Evolutionary conservation across 805 yeast genomes (phyloP).

Genomic region (Starmerella geochares): DNA sequence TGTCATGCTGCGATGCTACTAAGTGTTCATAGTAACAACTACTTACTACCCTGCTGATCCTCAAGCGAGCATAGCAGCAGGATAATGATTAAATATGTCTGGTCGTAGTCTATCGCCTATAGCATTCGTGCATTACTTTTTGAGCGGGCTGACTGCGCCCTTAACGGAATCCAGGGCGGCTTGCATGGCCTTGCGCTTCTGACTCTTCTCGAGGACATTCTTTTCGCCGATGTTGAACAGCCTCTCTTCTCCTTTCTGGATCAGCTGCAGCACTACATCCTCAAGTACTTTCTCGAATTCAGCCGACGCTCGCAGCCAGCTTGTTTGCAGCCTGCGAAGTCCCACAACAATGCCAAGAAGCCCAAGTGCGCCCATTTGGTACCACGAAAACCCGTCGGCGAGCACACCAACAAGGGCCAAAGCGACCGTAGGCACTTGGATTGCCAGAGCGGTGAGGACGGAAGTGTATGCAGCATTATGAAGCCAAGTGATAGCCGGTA

Average conservation of each 20-base stretch:
- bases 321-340: slow-evolving; percentile 29
- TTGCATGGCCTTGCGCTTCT: slow-evolving; percentile 3
- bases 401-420: slow-evolving; percentile 30
- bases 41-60: too few species aligned
- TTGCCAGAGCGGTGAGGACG: slow-evolving; percentile 28
- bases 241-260: slow-evolving; percentile 26
- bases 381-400: slow-evolving; percentile 28
- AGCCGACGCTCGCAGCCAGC: slow-evolving; percentile 28
- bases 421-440: slow-evolving; percentile 32
- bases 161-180: neutral
- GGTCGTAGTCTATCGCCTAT: neutral
- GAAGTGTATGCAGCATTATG: slow-evolving; percentile 29
- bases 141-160: neutral
- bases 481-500: slow-evolving; percentile 17
- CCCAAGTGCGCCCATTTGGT: slow-evolving; percentile 32
- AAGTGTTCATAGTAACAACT: too few species aligned
- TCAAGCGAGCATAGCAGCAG: too few species aligned
- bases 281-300: slow-evolving; percentile 24
- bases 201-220: neutral
- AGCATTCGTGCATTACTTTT: neutral
- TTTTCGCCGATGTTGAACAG: slow-evolving; percentile 31
- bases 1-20: too few species aligned
- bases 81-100: neutral
- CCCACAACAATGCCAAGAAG: slow-evolving; percentile 33
- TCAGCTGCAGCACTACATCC: slow-evolving; percentile 26